Percentiles rank a stretch among this genome's conserved stretches.
These are phyloP conservation scores for Papiliotrema nemorosa DNA, from an alignment of 1,284 basidiomycete species.

Conservation along the genomic window DNA sequence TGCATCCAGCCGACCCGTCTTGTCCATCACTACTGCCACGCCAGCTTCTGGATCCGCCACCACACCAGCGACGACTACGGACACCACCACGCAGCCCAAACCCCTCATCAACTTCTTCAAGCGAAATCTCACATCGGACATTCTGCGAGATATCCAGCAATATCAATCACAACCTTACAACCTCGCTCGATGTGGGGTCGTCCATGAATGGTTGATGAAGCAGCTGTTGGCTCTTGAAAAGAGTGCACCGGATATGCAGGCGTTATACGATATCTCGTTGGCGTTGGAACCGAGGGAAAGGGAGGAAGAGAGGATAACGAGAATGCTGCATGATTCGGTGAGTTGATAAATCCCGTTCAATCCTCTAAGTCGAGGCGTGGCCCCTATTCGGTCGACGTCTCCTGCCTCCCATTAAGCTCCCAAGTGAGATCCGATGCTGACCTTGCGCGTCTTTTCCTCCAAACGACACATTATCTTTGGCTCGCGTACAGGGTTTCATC, in stretches of 20 bases:
- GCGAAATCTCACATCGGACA: conserved; percentile 85
- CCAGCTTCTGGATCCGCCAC: conserved; percentile 6
- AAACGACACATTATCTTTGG: no score
- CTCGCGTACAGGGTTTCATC: conserved; percentile 7
- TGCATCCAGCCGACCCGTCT: not conserved
- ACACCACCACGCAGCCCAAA: conserved; percentile 6
- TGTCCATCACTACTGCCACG: conserved; percentile 6
- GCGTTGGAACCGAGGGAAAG: conserved; percentile 86
- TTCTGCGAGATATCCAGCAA: conserved; percentile 92
- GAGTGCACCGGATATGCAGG: conserved; percentile 68
- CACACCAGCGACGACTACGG: conserved; percentile 5
- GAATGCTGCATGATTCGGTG: conserved; percentile 43
- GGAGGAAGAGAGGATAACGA: conserved; percentile 54
- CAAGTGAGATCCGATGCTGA: no score
- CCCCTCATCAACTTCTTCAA: conserved; percentile 92
- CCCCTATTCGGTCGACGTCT: no score
- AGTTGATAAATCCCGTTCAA: conserved; percentile 6
- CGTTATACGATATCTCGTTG: conserved; percentile 79
- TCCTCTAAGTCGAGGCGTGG: no score
- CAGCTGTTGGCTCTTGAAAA: conserved; percentile 67
- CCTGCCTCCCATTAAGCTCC: no score
- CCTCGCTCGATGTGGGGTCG: conserved; percentile 63
- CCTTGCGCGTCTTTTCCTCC: no score
- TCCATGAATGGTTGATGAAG: conserved; percentile 74
- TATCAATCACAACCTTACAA: conserved; percentile 93